Percentiles rank a stretch among this genome's conserved stretches.
Evolutionary conservation across 805 yeast genomes (phyloP).

Genomic region (Nakazawaea laoshanensis): DNA sequence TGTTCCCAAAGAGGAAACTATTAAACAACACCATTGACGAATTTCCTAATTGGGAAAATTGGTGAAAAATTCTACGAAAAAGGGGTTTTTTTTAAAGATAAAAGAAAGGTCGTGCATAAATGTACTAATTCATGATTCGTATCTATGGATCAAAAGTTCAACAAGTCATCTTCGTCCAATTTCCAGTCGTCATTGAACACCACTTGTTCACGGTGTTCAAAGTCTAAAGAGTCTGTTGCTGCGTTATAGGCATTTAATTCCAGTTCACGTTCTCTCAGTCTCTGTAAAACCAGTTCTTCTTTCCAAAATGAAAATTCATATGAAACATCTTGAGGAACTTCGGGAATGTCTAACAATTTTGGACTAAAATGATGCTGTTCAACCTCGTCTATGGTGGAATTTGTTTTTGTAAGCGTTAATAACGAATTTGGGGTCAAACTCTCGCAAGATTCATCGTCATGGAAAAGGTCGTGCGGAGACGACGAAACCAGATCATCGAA

Average conservation of each 20-base stretch:
- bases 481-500: background rate
- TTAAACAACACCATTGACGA: no score
- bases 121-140: no score
- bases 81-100: no score
- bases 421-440: constrained; percentile 13
- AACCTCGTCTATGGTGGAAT: constrained; percentile 14
- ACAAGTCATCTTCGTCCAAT: constrained; percentile 10
- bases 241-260: constrained; percentile 12
- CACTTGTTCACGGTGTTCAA: constrained; percentile 4
- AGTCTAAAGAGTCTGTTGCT: constrained; percentile 11
- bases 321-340: constrained; percentile 1
- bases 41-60: no score
- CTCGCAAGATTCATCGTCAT: constrained; percentile 11
- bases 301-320: constrained; percentile 11
- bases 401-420: constrained; percentile 13
- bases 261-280: constrained; percentile 10
- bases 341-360: constrained; percentile 10
- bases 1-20: no score
- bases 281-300: constrained; percentile 10
- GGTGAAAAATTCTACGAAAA: no score
- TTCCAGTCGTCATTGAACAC: constrained; percentile 11
- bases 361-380: constrained; percentile 8
- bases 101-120: no score
- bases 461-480: constrained; percentile 4
- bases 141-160: constrained; percentile 3